Evolutionary conservation across 2,329 filamentous ascomycete species (phyloP).

Genomic region (Alternaria gaisen): DNA sequence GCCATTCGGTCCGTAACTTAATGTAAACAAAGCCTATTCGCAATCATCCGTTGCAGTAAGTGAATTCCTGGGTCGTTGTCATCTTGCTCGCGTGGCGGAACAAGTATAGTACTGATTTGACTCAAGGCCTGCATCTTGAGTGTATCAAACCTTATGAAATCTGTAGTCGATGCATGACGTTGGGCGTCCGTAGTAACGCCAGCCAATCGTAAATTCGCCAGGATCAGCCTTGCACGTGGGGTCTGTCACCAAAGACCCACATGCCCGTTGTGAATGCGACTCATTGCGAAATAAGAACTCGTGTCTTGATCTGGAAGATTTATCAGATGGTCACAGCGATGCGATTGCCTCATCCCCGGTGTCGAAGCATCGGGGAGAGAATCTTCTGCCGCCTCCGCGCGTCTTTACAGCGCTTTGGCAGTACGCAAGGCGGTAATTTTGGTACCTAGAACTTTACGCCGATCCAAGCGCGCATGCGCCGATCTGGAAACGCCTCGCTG

Average conservation of each 20-base stretch:
- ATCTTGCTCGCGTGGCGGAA: background rate
- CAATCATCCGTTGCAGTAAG: background rate
- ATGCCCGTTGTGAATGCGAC: background rate
- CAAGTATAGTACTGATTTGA: background rate
- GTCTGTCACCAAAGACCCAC: background rate
- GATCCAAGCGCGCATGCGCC: background rate
- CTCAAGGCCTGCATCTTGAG: background rate
- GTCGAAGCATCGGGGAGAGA: background rate
- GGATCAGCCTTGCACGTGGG: background rate
- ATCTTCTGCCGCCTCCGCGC: background rate
- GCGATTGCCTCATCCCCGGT: background rate
- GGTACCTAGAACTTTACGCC: background rate
- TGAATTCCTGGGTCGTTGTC: background rate
- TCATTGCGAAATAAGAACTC: background rate
- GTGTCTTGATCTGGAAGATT: background rate
- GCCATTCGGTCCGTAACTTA: background rate
- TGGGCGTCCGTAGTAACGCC: conserved; percentile 6
- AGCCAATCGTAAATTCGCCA: conserved; percentile 5
- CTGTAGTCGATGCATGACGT: conserved; percentile 4
- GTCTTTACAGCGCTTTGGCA: background rate
- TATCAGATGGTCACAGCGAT: background rate
- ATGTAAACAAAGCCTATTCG: background rate
- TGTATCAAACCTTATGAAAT: conserved; percentile 1
- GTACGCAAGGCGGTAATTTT: background rate
- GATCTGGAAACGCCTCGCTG: background rate